phyloP scores from a whole-genome alignment of 1,284 basidiomycete species.

The Naganishia liquefaciens region DNA sequence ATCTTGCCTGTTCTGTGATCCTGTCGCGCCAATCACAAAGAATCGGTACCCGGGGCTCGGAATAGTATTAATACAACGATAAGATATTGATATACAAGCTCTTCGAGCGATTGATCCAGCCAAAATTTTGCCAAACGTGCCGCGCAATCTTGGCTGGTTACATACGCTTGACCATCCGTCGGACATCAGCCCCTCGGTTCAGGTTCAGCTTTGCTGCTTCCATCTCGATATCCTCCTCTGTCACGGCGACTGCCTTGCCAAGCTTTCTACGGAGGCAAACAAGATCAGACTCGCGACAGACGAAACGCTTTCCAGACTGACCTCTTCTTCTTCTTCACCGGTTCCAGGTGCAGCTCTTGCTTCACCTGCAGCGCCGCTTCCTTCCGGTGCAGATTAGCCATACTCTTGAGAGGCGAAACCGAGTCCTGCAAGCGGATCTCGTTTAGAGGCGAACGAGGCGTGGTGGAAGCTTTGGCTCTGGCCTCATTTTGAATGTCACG shows the following conservation, averaged over 20 bases:
- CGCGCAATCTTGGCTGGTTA: not conserved
- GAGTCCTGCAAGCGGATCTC: not conserved
- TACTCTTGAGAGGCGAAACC: not conserved
- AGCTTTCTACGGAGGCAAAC: slow-evolving; percentile 49
- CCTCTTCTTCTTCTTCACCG: slow-evolving; percentile 59
- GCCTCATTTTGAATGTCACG: no score
- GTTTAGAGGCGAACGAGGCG: not conserved
- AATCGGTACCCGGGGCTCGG: no score
- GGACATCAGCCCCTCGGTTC: slow-evolving; percentile 43
- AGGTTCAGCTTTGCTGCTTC: slow-evolving; percentile 38
- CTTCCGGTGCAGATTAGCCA: slow-evolving; percentile 1
- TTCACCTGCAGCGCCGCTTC: slow-evolving; percentile 28
- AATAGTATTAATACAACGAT: no score
- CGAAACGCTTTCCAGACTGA: slow-evolving; percentile 37
- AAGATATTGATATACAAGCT: no score
- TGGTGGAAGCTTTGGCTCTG: no score
- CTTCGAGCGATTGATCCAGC: no score
- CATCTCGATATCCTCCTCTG: slow-evolving; percentile 56
- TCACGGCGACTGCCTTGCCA: slow-evolving; percentile 55
- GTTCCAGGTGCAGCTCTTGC: slow-evolving; percentile 45
- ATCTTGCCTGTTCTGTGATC: no score
- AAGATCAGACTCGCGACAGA: not conserved
- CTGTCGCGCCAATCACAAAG: no score
- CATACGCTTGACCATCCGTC: slow-evolving; percentile 42
- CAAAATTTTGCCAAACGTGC: no score